Percentiles rank a stretch among this genome's conserved stretches.
Evolutionary conservation across 352 stramenopile species (phyloP).

Genomic region (Pythium phragmitis): DNA sequence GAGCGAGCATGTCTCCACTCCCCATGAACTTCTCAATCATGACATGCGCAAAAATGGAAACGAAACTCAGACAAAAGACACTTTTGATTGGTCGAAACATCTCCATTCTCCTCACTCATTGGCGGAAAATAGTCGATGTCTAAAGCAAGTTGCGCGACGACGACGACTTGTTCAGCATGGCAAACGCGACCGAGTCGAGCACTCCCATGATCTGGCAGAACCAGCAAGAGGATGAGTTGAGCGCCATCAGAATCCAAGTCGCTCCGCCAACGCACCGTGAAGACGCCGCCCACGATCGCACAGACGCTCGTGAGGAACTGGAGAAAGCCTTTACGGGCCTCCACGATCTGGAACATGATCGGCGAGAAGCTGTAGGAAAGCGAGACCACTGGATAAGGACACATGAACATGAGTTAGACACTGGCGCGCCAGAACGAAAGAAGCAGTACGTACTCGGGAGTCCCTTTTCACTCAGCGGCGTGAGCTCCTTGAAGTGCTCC

Average conservation of each 20-base stretch:
- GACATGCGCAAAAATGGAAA: conserved; percentile 18
- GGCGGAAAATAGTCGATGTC: conserved; percentile 11
- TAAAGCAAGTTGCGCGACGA: conserved; percentile 23
- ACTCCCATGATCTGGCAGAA: conserved; percentile 35
- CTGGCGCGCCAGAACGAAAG: not conserved
- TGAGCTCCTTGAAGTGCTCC: conserved; percentile 91
- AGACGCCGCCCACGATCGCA: conserved; percentile 91
- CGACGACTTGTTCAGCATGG: conserved; percentile 30
- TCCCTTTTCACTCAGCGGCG: conserved; percentile 84
- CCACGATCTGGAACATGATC: conserved; percentile 95
- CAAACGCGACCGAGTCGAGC: conserved; percentile 33
- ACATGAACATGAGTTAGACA: conserved; percentile 4
- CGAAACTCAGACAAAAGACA: not conserved
- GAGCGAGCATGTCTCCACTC: not conserved
- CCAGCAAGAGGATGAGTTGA: not conserved
- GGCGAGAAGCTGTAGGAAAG: conserved; percentile 97
- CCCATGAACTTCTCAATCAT: not conserved
- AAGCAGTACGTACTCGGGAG: conserved; percentile 60
- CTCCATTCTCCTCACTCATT: conserved; percentile 9
- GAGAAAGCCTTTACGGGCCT: conserved; percentile 87
- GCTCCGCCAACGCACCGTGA: conserved; percentile 56
- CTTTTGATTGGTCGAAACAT: conserved; percentile 30
- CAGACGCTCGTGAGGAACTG: conserved; percentile 92
- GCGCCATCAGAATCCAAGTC: not conserved
- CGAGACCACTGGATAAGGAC: conserved; percentile 88